Evolutionary conservation across 306 rosid genomes (phyloP).

Genomic region (Quillaja saponaria): DNA sequence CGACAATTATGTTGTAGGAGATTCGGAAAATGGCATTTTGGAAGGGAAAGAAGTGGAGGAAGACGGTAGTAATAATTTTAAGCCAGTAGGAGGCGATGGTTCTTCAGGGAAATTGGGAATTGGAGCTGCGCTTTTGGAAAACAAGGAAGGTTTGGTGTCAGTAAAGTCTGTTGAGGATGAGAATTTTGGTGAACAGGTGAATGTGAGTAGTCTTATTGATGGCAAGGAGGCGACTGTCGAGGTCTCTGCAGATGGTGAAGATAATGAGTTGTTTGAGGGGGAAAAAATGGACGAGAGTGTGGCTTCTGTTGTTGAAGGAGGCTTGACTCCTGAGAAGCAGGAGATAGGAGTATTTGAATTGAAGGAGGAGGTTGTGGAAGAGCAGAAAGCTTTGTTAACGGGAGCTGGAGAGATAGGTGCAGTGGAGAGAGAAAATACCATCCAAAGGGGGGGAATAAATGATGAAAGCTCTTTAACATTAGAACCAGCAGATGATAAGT

Average conservation of each 20-base stretch:
- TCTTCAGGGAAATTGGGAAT: slow-evolving; percentile 27
- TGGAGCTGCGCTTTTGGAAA: slow-evolving; percentile 25
- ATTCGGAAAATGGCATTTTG: slow-evolving; percentile 16
- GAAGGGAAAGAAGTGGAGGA: slow-evolving; percentile 16
- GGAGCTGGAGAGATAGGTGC: slow-evolving; percentile 1
- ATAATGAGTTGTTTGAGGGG: slow-evolving; percentile 26
- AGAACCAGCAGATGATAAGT: slow-evolving; percentile 25
- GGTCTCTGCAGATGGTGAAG: slow-evolving; percentile 18
- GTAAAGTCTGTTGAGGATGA: slow-evolving; percentile 3
- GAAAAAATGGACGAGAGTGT: slow-evolving; percentile 25
- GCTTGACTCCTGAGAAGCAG: slow-evolving; percentile 17
- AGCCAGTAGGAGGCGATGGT: slow-evolving; percentile 24
- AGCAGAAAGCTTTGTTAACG: too few relatives aligned
- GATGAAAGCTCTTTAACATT: slow-evolving; percentile 26
- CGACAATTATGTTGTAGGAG: slow-evolving; percentile 31
- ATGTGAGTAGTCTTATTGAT: slow-evolving; percentile 43
- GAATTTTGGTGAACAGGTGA: slow-evolving; percentile 25
- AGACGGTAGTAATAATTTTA: slow-evolving; percentile 22
- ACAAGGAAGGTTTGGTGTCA: slow-evolving; percentile 17
- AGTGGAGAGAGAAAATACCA: slow-evolving; percentile 9
- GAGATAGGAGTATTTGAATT: slow-evolving; percentile 19
- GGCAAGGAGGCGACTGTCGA: slow-evolving; percentile 33
- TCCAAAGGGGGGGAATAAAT: slow-evolving; percentile 7
- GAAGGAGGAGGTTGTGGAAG: slow-evolving; percentile 16
- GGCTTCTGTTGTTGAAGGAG: slow-evolving; percentile 22